Conservation (phyloP, 2,329 filamentous ascomycete species). For the Colletotrichum noveboracense region DNA sequence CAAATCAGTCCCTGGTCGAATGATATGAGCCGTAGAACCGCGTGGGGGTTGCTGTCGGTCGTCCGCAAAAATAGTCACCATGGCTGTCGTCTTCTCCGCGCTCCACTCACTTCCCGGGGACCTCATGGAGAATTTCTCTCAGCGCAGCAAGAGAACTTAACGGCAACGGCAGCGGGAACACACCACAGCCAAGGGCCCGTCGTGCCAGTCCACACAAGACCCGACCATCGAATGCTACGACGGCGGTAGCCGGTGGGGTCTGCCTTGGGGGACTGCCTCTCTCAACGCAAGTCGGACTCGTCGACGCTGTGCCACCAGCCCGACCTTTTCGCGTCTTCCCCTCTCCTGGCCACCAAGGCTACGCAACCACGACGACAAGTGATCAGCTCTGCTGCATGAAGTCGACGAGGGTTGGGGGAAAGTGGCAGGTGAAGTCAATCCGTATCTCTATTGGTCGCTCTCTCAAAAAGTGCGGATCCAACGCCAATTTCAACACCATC, state of each 20-base stretch:
- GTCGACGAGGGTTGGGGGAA: conserved; percentile 6
- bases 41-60: conserved; percentile 8
- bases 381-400: conserved; percentile 2
- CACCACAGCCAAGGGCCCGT: background rate
- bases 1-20: conserved; percentile 8
- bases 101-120: background rate
- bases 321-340: background rate
- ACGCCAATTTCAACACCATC: conserved; percentile 5
- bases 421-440: background rate
- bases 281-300: background rate
- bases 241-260: background rate
- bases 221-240: conserved; percentile 12
- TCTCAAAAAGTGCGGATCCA: background rate
- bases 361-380: conserved; percentile 4
- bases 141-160: background rate
- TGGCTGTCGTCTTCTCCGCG: conserved; percentile 9
- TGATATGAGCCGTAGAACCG: conserved; percentile 6
- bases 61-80: conserved; percentile 9
- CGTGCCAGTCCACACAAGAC: background rate
- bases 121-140: background rate
- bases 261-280: background rate
- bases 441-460: background rate
- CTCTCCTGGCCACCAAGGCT: background rate
- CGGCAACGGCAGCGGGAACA: background rate
- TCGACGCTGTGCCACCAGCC: background rate